Evolutionary conservation across 1,284 basidiomycete genomes (phyloP).

Genomic region (Wallemia mellicola): DNA sequence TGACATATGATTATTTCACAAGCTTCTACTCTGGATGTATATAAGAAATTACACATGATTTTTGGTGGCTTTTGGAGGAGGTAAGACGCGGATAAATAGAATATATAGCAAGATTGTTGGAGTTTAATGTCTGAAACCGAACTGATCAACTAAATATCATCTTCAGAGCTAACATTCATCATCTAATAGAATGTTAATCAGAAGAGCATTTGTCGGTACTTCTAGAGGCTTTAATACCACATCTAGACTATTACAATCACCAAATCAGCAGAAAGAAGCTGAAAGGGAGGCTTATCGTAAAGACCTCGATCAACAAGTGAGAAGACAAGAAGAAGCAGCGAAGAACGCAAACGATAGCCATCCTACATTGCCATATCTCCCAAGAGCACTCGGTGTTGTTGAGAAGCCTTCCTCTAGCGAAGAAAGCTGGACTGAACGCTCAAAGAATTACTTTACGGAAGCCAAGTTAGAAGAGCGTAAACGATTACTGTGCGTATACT

Average conservation of each 20-base stretch:
- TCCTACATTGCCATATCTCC: constrained; percentile 24
- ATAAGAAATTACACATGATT: too few species aligned
- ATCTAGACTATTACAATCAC: background rate
- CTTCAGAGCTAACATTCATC: too few species aligned
- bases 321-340: constrained; percentile 4
- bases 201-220: background rate
- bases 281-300: background rate
- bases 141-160: too few species aligned
- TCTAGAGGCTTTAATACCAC: background rate
- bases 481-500: constrained; percentile 31
- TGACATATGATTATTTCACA: too few species aligned
- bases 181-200: background rate
- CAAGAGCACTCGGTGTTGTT: constrained; percentile 39
- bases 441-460: constrained; percentile 38
- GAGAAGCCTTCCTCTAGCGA: constrained; percentile 26
- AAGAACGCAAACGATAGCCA: background rate
- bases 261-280: background rate
- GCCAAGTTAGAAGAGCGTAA: constrained; percentile 40
- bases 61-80: too few species aligned
- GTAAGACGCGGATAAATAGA: too few species aligned
- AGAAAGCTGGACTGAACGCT: constrained; percentile 33
- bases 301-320: background rate
- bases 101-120: too few species aligned
- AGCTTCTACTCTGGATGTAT: too few species aligned
- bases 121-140: too few species aligned